These are phyloP conservation scores for Xylaria nigripes DNA, from an alignment of 495 filamentous ascomycete genomes.

Conservation along the genomic window DNA sequence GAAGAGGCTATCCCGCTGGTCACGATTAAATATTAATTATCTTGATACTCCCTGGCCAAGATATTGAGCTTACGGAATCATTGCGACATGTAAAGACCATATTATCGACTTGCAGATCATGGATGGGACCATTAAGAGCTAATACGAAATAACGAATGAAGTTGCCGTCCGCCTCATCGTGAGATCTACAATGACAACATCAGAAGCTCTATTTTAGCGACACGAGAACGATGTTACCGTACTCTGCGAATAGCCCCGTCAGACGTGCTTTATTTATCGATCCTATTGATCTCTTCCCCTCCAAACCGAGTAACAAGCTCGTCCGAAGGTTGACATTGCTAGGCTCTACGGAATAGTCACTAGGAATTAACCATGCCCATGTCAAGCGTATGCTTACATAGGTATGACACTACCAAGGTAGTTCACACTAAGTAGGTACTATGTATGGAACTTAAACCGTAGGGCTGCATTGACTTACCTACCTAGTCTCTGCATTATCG, in stretches of 20 bases:
- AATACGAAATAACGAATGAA: slow-evolving; percentile 5
- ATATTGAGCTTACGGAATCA: not conserved
- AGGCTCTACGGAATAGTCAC: no score
- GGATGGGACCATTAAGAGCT: not conserved
- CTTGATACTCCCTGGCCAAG: not conserved
- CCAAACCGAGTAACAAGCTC: not conserved
- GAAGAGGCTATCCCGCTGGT: not conserved
- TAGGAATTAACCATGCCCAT: not conserved
- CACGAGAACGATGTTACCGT: slow-evolving; percentile 11
- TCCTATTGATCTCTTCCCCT: not conserved
- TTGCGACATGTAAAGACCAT: not conserved
- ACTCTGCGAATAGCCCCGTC: slow-evolving; percentile 7
- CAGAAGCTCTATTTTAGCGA: slow-evolving; percentile 4
- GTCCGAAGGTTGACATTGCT: not conserved
- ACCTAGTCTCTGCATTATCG: slow-evolving; percentile 6
- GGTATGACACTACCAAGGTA: not conserved
- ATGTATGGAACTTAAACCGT: not conserved
- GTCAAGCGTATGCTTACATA: slow-evolving; percentile 7
- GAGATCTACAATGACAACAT: slow-evolving; percentile 2
- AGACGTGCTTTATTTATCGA: slow-evolving; percentile 1
- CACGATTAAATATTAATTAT: not conserved
- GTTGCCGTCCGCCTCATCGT: not conserved
- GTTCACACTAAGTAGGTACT: not conserved
- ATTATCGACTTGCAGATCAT: not conserved
- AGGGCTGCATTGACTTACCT: slow-evolving; percentile 4